Percentiles rank a stretch among this genome's conserved stretches.
phyloP scores from a whole-genome alignment of 129 eudicot species.

The Flaveria bidentis region DNA sequence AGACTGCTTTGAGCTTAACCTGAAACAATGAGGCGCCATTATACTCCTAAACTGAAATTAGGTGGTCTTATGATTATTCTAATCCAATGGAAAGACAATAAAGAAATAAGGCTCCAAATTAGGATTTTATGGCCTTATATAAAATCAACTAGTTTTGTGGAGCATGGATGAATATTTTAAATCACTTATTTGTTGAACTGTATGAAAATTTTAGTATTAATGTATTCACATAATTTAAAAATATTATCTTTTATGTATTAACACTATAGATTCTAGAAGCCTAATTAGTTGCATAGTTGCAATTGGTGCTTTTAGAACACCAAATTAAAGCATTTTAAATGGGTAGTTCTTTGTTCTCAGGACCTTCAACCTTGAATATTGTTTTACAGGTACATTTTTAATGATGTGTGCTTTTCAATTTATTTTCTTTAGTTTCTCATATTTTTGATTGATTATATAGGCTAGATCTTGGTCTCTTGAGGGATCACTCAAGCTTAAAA shows the following conservation, averaged over 20 bases:
- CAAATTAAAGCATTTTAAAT: not conserved
- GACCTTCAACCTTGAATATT: not conserved
- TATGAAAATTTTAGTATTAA: not conserved
- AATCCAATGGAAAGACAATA: not conserved
- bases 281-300: not conserved
- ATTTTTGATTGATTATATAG: conserved; percentile 40
- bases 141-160: not conserved
- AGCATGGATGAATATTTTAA: not conserved
- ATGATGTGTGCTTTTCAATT: not conserved
- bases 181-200: not conserved
- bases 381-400: conserved; percentile 1
- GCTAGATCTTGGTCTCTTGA: conserved; percentile 82
- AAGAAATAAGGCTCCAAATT: not conserved
- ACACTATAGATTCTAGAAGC: not conserved
- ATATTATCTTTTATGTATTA: not conserved
- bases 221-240: not conserved
- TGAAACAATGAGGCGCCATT: not conserved
- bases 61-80: conserved; percentile 4
- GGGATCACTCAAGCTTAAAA: conserved; percentile 73
- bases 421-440: conserved; percentile 13
- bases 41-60: conserved; percentile 8
- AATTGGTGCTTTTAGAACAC: not conserved
- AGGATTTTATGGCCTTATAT: not conserved
- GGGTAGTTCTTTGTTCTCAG: conserved; percentile 5
- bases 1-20: not conserved